Evolutionary conservation across 345 rosid genomes (phyloP), one percentile per base, ranked within the genome.

Genomic region (Anacardium occidentale): DNA sequence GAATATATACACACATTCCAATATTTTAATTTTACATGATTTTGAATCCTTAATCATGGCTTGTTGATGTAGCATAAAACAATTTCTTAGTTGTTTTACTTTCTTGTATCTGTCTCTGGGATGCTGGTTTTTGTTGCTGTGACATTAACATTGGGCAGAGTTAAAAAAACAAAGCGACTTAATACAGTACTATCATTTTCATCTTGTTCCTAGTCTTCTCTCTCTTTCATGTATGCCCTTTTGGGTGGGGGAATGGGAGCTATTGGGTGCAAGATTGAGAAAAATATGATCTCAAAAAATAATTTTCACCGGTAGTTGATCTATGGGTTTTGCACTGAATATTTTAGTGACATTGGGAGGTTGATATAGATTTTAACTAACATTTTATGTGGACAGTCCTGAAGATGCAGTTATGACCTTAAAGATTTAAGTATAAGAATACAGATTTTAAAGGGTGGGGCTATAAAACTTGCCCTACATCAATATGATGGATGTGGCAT

Each of bases 41-140:
- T n/a, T n/a, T n/a, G n/a, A n/a, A n/a, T n/a, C n/a, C n/a, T n/a
- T n/a, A n/a, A n/a, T n/a, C n/a, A n/a, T n/a, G n/a, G n/a, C n/a
- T n/a, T n/a, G n/a, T 20, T 66, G 70, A 26, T 62, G 48, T 56
- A 40, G 61, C 56, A 54, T 52, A 42, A 18, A 53, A 42, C 52
- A 70, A n/a, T 69, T 44, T 62, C 13, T 14, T 68, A 59, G 45
- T 60, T 45, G 51, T 65, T 17, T 53, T 71, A 56, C 21, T 59
- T 69, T 58, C 8, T 12, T 15, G 15, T 3, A 5, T 17, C 21
- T 21, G 34, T 57, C 57, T 56, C 54, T 40, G 47, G 20, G 40
- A 47, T 70, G 29, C 18, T 29, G 20, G 8, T 18, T 61, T 52
- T 50, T 24, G 48, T 72, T 48, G 42, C 66, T 55, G 48, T 17